Evolutionary conservation across 805 yeast species (phyloP).

Genomic region (Spathaspora passalidarum): DNA sequence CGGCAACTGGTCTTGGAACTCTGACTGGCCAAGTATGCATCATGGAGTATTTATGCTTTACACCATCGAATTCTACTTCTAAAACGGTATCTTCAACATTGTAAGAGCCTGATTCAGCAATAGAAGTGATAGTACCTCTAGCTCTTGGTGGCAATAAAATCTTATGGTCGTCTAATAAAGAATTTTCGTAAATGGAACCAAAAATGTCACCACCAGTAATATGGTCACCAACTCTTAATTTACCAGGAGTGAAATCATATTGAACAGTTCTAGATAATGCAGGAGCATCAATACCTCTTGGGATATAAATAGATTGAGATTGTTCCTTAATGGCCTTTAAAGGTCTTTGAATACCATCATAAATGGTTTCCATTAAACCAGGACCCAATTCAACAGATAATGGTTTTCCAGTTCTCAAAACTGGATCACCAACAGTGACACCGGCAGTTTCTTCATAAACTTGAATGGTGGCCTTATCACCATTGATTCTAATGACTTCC

Average conservation of each 20-base stretch:
- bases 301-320: conserved; percentile 92
- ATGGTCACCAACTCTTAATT: conserved; percentile 89
- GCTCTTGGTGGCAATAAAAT: conserved; percentile 97
- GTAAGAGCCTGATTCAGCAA: conserved; percentile 89
- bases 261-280: conserved; percentile 79
- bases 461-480: conserved; percentile 96
- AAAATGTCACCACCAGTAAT: conserved; percentile 97
- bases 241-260: conserved; percentile 84
- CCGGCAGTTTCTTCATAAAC: conserved; percentile 99
- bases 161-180: conserved; percentile 87
- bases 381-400: conserved; percentile 98
- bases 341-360: conserved; percentile 99
- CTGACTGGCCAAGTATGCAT: conserved; percentile 99
- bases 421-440: conserved; percentile 99
- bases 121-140: conserved; percentile 89
- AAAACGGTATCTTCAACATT: conserved; percentile 83
- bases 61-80: conserved; percentile 94
- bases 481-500: conserved; percentile 95
- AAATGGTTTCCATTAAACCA: conserved; percentile 98
- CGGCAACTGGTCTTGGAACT: conserved; percentile 98
- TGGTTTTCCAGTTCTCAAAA: conserved; percentile 97
- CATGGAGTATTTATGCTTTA: conserved; percentile 78
- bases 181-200: conserved; percentile 92
- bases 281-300: conserved; percentile 98
- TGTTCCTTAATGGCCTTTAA: conserved; percentile 84